A percentile compares a stretch with the other conserved stretches of the same genome.
These are phyloP conservation scores for Clonostachys chloroleuca DNA, from an alignment of 2,329 filamentous ascomycete species.

Conservation along the genomic window DNA sequence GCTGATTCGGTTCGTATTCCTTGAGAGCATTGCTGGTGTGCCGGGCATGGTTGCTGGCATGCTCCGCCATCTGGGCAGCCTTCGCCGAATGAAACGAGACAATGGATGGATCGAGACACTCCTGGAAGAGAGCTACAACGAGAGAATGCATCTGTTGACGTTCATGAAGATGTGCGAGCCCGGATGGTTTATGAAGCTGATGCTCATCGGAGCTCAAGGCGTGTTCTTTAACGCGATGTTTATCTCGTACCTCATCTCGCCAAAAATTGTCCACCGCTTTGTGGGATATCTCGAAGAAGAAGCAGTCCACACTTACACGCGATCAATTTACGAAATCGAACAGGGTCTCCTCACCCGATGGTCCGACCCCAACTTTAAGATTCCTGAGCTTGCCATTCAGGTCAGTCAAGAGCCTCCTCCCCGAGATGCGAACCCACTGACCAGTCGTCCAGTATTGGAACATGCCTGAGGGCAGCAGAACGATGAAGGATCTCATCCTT, in stretches of 20 bases:
- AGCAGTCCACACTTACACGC: conserved; percentile 91
- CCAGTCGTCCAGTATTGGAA: conserved; percentile 66
- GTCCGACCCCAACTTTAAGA: conserved; percentile 62
- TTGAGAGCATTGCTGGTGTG: conserved; percentile 91
- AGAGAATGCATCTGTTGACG: conserved; percentile 87
- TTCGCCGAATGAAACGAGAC: conserved; percentile 83
- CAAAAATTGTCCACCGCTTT: conserved; percentile 87
- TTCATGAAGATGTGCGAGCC: conserved; percentile 81
- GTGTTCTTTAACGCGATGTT: conserved; percentile 97
- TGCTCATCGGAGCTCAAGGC: conserved; percentile 89
- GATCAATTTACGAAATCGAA: conserved; percentile 83
- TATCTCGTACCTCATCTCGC: conserved; percentile 79
- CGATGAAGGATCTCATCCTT: conserved; percentile 81
- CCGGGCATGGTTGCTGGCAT: conserved; percentile 97
- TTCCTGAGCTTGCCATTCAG: conserved; percentile 82
- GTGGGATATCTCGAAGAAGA: conserved; percentile 97
- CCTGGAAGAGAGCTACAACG: conserved; percentile 86
- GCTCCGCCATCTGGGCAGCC: conserved; percentile 80
- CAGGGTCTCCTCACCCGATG: conserved; percentile 79
- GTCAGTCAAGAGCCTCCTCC: conserved; percentile 13
- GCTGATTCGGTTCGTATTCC: conserved; percentile 83
- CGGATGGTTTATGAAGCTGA: conserved; percentile 83
- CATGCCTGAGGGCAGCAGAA: conserved; percentile 79
- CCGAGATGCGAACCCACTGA: not conserved
- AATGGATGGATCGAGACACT: conserved; percentile 96